phyloP scores from a whole-genome alignment of 176 grass and related monocot genomes.

The Oryza nivara region DNA sequence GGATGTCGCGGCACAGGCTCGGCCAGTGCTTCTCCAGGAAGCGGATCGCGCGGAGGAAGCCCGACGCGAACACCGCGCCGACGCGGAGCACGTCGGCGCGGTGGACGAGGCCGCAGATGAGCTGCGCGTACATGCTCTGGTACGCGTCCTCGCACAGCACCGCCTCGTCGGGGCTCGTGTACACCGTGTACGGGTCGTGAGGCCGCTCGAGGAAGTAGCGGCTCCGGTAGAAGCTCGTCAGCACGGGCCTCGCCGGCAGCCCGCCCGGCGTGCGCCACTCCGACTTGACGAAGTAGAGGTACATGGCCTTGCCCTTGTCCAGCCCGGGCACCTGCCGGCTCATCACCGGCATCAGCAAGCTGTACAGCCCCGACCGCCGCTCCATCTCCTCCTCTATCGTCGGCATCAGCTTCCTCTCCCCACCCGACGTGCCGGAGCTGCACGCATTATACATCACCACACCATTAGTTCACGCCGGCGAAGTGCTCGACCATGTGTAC shows the following conservation, averaged over 20 bases:
- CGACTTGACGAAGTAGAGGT: slow-evolving; percentile 73
- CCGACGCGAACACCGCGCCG: slow-evolving; percentile 65
- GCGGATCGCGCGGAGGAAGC: slow-evolving; percentile 56
- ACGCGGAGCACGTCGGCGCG: slow-evolving; percentile 64
- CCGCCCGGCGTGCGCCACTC: slow-evolving; percentile 62
- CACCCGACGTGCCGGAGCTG: slow-evolving; percentile 68
- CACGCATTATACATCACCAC: neutral
- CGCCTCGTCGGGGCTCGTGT: slow-evolving; percentile 69
- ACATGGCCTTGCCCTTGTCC: slow-evolving; percentile 69
- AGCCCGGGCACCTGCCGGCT: slow-evolving; percentile 55
- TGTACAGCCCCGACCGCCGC: slow-evolving; percentile 52
- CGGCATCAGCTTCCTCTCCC: slow-evolving; percentile 75
- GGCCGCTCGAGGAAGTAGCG: slow-evolving; percentile 60
- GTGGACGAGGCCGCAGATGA: slow-evolving; percentile 69
- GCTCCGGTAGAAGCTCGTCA: slow-evolving; percentile 74
- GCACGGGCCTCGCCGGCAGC: slow-evolving; percentile 56
- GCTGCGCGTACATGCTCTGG: slow-evolving; percentile 84
- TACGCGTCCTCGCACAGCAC: slow-evolving; percentile 64
- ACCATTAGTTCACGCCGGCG: neutral
- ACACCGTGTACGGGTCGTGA: slow-evolving; percentile 59
- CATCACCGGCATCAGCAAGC: slow-evolving; percentile 70
- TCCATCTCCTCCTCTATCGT: slow-evolving; percentile 69
- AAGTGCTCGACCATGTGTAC: neutral
- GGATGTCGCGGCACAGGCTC: slow-evolving; percentile 59
- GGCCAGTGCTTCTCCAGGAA: slow-evolving; percentile 69